Evolutionary conservation across 2,329 filamentous ascomycete species (phyloP), one percentile per base, ranked within the genome.

Genomic region (Aspergillus ochraceus): DNA sequence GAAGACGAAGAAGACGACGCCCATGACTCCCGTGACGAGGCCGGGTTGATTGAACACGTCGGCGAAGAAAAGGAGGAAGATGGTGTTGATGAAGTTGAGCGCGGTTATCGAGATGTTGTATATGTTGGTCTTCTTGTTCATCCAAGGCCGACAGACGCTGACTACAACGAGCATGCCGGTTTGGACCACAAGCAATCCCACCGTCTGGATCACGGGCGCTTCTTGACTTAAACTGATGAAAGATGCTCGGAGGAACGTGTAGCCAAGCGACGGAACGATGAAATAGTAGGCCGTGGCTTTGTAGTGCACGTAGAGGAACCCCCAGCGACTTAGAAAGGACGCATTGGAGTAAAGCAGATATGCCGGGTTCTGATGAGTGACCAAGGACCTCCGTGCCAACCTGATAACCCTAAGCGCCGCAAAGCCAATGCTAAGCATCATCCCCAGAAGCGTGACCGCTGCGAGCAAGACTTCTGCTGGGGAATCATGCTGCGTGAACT

Each of bases 41-140:
- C 85, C 84, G 12, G 92, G 92, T 66, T 92, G 89, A 65, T 89
- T 87, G 77, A 97, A 97, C 49, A 97, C 86, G 62, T 89, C 85
- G 20, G 91, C 91, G 80, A 96, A 97, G 68, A 97, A 86, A 55
- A 97, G 82, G 39, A 97, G 80, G 81, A 96, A 95, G 74, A 97
- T 87, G 57, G 90, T 85, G 77, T 95, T 96, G 70, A 97, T 75
- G 75, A 97, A 96, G 82, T 97, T 97, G 77, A 97, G 83, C 49
- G 86, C 89, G 63, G 88, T 90, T 69, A 97, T 97, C 62, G 92
- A 86, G 70, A 97, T 96, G 79, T 97, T 97, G 84, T 96, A 96
- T 47, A 88, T 88, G 77, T 97, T 97, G 62, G 92, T 97, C 80
- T 92, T 94, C 86, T 96, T 97, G 83, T 97, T 94, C 93, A 97